phyloP scores from a whole-genome alignment of 2,329 filamentous ascomycete genomes.

The Scedosporium apiospermum region DNA sequence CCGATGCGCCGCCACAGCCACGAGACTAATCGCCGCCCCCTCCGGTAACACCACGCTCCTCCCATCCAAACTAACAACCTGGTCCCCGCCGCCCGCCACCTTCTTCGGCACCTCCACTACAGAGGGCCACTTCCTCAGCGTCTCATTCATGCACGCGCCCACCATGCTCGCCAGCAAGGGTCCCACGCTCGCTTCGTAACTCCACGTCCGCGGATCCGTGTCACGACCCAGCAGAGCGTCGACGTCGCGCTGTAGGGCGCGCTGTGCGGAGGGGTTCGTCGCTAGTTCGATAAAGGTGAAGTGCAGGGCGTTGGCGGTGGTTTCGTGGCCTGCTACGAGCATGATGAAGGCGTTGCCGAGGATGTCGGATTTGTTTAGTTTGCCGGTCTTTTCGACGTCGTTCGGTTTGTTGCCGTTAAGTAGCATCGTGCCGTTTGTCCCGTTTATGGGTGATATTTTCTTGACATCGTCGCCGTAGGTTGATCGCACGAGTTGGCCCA shows the following conservation, averaged over 20 bases:
- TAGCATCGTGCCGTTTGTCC: not conserved
- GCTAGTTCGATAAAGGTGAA: conserved; percentile 62
- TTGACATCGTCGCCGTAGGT: conserved; percentile 25
- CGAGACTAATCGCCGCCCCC: conserved; percentile 45
- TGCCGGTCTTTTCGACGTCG: conserved; percentile 18
- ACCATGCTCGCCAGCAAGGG: conserved; percentile 59
- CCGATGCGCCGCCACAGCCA: conserved; percentile 47
- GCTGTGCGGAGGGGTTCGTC: conserved; percentile 53
- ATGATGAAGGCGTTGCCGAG: conserved; percentile 63
- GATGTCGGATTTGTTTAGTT: conserved; percentile 54
- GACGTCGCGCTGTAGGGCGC: conserved; percentile 58
- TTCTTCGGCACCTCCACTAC: conserved; percentile 65
- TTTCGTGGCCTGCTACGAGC: conserved; percentile 70
- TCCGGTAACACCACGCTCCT: conserved; percentile 48
- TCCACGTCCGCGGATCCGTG: conserved; percentile 52
- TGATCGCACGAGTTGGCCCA: conserved; percentile 38
- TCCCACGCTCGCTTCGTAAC: conserved; percentile 59
- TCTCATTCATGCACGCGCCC: conserved; percentile 70
- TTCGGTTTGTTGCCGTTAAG: too few relatives aligned
- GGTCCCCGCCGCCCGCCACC: conserved; percentile 35
- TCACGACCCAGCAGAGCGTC: conserved; percentile 50
- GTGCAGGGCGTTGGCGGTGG: conserved; percentile 66
- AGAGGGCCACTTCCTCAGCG: conserved; percentile 62
- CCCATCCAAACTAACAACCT: conserved; percentile 51
- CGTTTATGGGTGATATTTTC: not conserved